phyloP scores from a whole-genome alignment of 352 stramenopile species.

The Aphanomyces invadans region DNA sequence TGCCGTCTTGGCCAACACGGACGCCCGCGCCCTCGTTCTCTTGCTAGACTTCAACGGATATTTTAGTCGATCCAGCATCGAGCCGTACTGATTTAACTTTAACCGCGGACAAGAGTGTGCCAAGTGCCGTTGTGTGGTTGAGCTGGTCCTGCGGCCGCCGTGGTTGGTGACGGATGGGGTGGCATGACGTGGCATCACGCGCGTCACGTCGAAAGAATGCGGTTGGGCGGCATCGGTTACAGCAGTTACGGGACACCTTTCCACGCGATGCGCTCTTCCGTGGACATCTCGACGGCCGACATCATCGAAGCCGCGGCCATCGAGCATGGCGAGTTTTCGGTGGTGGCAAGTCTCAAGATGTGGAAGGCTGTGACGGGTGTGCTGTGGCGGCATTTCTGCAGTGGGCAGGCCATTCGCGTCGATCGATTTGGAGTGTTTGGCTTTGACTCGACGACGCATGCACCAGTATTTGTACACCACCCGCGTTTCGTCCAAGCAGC shows the following conservation, averaged over 20 bases:
- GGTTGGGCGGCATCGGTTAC: too few relatives aligned
- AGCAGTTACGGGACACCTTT: too few relatives aligned
- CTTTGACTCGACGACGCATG: not conserved
- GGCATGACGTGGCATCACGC: too few relatives aligned
- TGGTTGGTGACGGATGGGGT: too few relatives aligned
- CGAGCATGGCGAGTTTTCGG: not conserved
- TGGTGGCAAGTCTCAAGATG: slow-evolving; percentile 6
- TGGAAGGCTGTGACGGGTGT: slow-evolving; percentile 6
- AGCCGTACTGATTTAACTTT: not conserved
- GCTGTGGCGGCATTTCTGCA: not conserved
- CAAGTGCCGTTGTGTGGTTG: not conserved
- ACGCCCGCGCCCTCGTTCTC: slow-evolving; percentile 13
- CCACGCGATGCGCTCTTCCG: not conserved
- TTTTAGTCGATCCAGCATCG: not conserved
- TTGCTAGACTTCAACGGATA: slow-evolving; percentile 22
- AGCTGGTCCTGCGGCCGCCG: not conserved
- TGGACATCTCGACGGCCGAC: slow-evolving; percentile 10
- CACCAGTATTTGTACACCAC: not conserved
- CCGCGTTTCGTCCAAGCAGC: not conserved
- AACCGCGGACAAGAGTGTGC: not conserved
- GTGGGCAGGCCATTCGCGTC: not conserved
- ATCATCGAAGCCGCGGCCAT: not conserved
- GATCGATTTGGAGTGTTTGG: slow-evolving; percentile 4
- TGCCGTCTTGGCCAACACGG: slow-evolving; percentile 9
- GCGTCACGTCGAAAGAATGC: too few relatives aligned